Conservation (phyloP, 2,329 filamentous ascomycete genomes). For the Diaporthe vaccinii region DNA sequence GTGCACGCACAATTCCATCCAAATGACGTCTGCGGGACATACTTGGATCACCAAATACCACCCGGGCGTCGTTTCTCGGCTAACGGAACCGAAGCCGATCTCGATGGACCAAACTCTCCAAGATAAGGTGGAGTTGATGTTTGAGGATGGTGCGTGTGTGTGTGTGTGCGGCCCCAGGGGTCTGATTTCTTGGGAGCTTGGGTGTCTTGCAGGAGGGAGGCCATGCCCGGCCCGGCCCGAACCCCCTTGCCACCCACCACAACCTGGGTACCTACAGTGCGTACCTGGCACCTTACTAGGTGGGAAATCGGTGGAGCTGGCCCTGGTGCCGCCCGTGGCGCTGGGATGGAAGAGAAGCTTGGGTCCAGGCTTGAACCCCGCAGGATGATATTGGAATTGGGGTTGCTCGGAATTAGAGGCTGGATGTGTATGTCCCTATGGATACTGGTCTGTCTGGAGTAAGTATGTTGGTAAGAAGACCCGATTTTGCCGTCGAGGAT, state of each 20-base stretch:
- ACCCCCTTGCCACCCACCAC: background rate
- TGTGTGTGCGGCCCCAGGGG: background rate
- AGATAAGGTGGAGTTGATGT: conserved; percentile 17
- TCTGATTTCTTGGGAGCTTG: background rate
- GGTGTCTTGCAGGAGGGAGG: conserved; percentile 9
- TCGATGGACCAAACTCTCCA: background rate
- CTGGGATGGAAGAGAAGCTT: background rate
- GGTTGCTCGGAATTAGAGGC: no score
- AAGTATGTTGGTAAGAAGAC: no score
- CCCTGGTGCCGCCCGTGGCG: background rate
- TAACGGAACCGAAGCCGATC: background rate
- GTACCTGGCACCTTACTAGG: background rate
- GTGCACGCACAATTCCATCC: background rate
- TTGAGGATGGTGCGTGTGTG: background rate
- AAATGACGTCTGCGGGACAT: conserved; percentile 11
- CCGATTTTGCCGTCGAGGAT: background rate
- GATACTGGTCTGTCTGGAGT: background rate
- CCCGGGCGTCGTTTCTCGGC: background rate
- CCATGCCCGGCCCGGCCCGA: conserved; percentile 13
- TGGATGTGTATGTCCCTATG: background rate
- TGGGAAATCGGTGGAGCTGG: background rate
- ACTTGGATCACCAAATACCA: background rate
- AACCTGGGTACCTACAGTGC: background rate
- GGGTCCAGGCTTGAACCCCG: background rate
- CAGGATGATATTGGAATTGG: background rate